phyloP scores from a whole-genome alignment of 371 early-diverging fungal genomes.

The Capillidium rhysosporum region DNA sequence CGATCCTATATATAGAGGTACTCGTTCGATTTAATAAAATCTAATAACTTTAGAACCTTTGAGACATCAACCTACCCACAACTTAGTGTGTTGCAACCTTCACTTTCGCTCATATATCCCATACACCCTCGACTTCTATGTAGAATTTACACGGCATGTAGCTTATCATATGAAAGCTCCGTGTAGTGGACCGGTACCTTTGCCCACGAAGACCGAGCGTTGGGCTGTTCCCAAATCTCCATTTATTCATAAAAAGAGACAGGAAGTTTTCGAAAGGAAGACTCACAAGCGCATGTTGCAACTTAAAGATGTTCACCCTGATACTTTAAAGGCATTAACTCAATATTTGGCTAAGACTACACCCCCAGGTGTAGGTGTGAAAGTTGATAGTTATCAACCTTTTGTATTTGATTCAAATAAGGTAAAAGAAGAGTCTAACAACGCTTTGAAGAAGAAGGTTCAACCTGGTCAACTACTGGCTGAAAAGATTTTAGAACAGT shows the following conservation, averaged over 20 bases:
- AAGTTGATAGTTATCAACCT: constrained; percentile 36
- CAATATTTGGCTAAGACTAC: constrained; percentile 49
- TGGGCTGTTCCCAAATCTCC: constrained; percentile 87
- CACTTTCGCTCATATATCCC: constrained; percentile 51
- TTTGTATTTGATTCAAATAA: too few species aligned
- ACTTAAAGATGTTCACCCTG: constrained; percentile 57
- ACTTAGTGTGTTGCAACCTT: constrained; percentile 47
- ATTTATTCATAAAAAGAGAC: constrained; percentile 90
- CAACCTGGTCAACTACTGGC: neutral
- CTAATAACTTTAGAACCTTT: constrained; percentile 13
- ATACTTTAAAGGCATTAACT: constrained; percentile 55
- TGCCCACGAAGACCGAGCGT: constrained; percentile 53
- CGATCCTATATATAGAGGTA: constrained; percentile 5
- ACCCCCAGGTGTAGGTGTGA: constrained; percentile 57
- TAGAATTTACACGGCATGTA: constrained; percentile 64
- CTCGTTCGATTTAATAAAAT: neutral
- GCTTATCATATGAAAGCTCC: constrained; percentile 60
- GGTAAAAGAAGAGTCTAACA: constrained; percentile 24
- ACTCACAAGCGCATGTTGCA: constrained; percentile 70
- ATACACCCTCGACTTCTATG: constrained; percentile 68
- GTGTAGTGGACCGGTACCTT: constrained; percentile 43
- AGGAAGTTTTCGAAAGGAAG: constrained; percentile 86
- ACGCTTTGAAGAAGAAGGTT: constrained; percentile 5
- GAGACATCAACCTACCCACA: constrained; percentile 31
- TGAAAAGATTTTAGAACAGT: constrained; percentile 1